Conservation (phyloP, 2,329 filamentous ascomycete species). For the Pyrenochaeta sp. region DNA sequence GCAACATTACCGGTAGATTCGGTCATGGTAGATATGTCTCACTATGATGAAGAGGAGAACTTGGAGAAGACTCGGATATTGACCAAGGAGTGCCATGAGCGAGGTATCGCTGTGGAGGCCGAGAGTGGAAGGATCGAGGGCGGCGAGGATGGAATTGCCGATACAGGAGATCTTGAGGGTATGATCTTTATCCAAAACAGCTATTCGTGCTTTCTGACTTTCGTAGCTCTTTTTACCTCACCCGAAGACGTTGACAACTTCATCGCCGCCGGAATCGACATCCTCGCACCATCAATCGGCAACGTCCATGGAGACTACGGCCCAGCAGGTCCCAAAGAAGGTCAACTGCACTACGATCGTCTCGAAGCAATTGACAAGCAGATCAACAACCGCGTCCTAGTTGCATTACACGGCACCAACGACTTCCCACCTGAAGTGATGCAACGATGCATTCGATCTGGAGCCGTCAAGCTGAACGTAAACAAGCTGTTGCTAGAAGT, state of each 20-base stretch:
- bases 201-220: slow-evolving; percentile 3
- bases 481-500: slow-evolving; percentile 61
- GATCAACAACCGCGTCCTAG: slow-evolving; percentile 52
- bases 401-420: slow-evolving; percentile 66
- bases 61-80: slow-evolving; percentile 67
- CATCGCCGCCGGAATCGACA: slow-evolving; percentile 72
- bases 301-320: slow-evolving; percentile 80
- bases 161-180: slow-evolving; percentile 68
- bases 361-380: slow-evolving; percentile 39
- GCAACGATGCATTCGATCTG: slow-evolving; percentile 59
- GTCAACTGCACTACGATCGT: slow-evolving; percentile 42
- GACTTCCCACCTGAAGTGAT: slow-evolving; percentile 61
- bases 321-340: slow-evolving; percentile 57
- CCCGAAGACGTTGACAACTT: slow-evolving; percentile 73
- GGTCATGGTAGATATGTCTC: slow-evolving; percentile 81
- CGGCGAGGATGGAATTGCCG: slow-evolving; percentile 75
- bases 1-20: slow-evolving; percentile 68
- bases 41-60: slow-evolving; percentile 76
- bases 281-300: slow-evolving; percentile 75
- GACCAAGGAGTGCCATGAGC: slow-evolving; percentile 66
- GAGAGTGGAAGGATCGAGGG: slow-evolving; percentile 75
- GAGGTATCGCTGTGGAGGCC: slow-evolving; percentile 72
- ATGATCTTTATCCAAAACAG: slow-evolving; percentile 3
- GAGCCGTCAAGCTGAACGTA: slow-evolving; percentile 65
- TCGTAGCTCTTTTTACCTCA: slow-evolving; percentile 64